Evolutionary conservation across 2,329 filamentous ascomycete species (phyloP).

Genomic region (Fusarium dlaminii): DNA sequence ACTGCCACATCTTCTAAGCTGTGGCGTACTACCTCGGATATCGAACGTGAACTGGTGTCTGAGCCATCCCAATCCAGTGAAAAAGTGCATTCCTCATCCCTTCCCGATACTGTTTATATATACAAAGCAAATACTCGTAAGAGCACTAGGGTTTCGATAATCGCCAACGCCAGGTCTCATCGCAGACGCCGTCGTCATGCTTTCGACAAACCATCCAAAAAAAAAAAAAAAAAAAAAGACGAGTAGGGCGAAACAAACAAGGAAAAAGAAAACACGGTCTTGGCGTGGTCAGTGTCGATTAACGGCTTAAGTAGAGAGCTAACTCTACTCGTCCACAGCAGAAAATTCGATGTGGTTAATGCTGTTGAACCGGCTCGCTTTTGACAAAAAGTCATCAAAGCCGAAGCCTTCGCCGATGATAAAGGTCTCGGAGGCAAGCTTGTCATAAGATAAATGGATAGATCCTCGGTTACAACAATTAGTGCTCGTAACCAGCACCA

Average conservation of each 20-base stretch:
- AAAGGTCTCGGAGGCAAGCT: constrained; percentile 24
- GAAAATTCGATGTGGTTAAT: not conserved
- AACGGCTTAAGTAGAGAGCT: constrained; percentile 1
- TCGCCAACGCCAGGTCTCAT: constrained; percentile 45
- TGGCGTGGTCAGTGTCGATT: constrained; percentile 15
- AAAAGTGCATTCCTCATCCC: constrained; percentile 32
- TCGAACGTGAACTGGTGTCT: constrained; percentile 30
- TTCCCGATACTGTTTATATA: constrained; percentile 43
- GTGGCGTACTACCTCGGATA: constrained; percentile 18
- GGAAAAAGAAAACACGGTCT: constrained; percentile 27
- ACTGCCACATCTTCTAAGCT: constrained; percentile 10
- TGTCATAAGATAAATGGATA: constrained; percentile 29
- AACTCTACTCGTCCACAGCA: constrained; percentile 11
- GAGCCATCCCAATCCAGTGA: constrained; percentile 31
- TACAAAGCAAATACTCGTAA: constrained; percentile 44
- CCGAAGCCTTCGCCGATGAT: constrained; percentile 18
- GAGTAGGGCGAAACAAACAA: constrained; percentile 1
- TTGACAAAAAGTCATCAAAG: constrained; percentile 20
- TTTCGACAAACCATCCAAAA: constrained; percentile 37
- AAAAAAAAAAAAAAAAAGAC: no score
- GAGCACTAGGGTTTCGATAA: constrained; percentile 40
- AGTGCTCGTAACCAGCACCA: constrained; percentile 56
- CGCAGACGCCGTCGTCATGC: constrained; percentile 45
- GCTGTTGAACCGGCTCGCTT: constrained; percentile 7
- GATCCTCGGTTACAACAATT: constrained; percentile 27